These are phyloP conservation scores for Jackrogersella multiformis DNA, from an alignment of 495 filamentous ascomycete species.

Conservation along the genomic window DNA sequence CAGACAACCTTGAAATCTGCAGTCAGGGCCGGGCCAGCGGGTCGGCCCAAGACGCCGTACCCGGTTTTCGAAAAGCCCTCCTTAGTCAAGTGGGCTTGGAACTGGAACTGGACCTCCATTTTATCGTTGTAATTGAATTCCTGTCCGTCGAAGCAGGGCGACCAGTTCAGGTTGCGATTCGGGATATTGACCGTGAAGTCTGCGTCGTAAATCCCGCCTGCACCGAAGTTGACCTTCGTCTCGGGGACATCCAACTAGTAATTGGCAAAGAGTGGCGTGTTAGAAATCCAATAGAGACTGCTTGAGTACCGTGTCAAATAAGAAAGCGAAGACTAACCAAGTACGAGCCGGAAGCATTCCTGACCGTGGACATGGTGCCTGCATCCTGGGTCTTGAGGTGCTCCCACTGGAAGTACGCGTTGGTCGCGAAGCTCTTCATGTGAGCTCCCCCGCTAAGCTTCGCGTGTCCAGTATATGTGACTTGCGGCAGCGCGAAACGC, in stretches of 20 bases:
- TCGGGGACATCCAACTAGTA: slow-evolving; percentile 30
- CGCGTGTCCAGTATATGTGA: slow-evolving; percentile 33
- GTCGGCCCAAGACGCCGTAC: slow-evolving; percentile 27
- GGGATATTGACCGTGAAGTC: slow-evolving; percentile 30
- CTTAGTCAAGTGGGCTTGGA: slow-evolving; percentile 36
- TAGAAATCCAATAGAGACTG: neutral
- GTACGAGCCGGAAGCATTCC: slow-evolving; percentile 36
- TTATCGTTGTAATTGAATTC: slow-evolving; percentile 38
- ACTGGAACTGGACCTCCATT: slow-evolving; percentile 39
- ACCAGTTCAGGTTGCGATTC: slow-evolving; percentile 23
- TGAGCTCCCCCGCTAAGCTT: slow-evolving; percentile 24
- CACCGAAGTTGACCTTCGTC: slow-evolving; percentile 20
- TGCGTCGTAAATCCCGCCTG: slow-evolving; percentile 15
- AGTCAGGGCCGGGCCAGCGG: slow-evolving; percentile 22
- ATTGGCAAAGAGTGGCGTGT: neutral
- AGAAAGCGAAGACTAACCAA: neutral
- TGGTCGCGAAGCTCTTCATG: slow-evolving; percentile 31
- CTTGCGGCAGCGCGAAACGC: slow-evolving; percentile 28
- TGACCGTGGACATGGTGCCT: slow-evolving; percentile 18
- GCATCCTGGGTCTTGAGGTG: slow-evolving; percentile 26
- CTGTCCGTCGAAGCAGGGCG: slow-evolving; percentile 33
- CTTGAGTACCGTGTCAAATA: neutral
- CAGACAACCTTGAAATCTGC: slow-evolving; percentile 29
- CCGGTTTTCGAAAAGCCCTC: slow-evolving; percentile 30
- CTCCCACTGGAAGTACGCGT: slow-evolving; percentile 40